Base-by-base conservation (phyloP, 2,329 filamentous ascomycete genomes). In the Aspergillus udagawae region DNA sequence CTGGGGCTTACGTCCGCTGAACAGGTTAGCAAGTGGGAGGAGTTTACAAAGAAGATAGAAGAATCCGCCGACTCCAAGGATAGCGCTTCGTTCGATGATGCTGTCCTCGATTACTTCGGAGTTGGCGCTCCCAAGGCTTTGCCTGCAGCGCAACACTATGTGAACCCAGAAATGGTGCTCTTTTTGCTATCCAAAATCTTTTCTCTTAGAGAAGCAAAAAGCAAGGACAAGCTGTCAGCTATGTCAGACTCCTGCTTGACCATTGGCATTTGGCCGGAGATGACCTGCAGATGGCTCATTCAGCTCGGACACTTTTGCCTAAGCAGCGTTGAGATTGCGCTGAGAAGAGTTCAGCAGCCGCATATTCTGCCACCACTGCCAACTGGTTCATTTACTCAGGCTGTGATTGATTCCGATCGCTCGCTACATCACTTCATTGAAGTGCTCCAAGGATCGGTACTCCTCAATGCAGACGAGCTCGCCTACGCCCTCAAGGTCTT, bases 201-300 rank as follows among this genome's bases (percentile, higher is more conserved):
- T 54, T 63, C 68, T 1, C 53, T 70, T 14, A 55, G 66, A 28
- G 60, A 67, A 14, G 60, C 54, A 7, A 44, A 60, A 17, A 56
- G 42, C 41, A 60, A 60, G 12, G 68, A 70, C 41, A 67, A 63
- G 8, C 52, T 63, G 0, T 62, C 71, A 1, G 61, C 63, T 29
- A 65, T 65, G 28, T 66, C 65, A 14, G 60, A 64, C 8, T 67
- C 63, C 52, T 70, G 63, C 49, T 63, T 76, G 14, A 66, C 60
- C 20, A 63, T 75, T 54, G 63, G 58, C 4, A 59, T 77, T n/a
- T 74, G 75, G 66, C 75, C 76, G 3, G 60, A 64, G 4, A 60
- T 60, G 17, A 76, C 75, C 9, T 75, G 76, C 52, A 59, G 72
- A 32, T 79, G 77, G 76, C 70, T 80, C 12, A 69, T 76, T 49